Base-by-base conservation (phyloP, 352 stramenopile species). In the Phytopythium aichiense region DNA sequence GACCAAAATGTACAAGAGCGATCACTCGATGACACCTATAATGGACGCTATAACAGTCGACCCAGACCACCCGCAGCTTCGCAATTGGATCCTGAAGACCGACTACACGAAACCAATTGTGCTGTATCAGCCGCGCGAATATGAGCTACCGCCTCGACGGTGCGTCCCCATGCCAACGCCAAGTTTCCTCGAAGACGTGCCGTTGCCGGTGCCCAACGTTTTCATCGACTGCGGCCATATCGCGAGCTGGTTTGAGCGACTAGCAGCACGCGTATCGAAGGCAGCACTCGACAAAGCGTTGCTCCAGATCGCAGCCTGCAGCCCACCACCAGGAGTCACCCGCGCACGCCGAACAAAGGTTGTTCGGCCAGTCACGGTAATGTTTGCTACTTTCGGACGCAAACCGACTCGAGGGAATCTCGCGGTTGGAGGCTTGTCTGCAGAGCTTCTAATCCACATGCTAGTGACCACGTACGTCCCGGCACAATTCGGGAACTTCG, bases 401-500 rank as follows among this genome's bases (percentile, higher is more conserved):
- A 97, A 97, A 56, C 65, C 85, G 12, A 89, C 84, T 0, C 75
- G 68, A 11, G 84, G 84, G 8, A 96, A 95, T 64, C 31, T 96
- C 51, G 92, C 85, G 1, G 69, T 97, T 2, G 92, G 91, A 23
- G 91, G 94, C 0, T 71, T 98, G 31, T 78, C 76, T 1, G 83
- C 86, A 2, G 79, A 97, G 65, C 65, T 98, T 30, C 71, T 95
- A 13, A 93, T 98, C 40, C 93, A 92, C 65, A 85, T 97, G 83
- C 81, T 96, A 33, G 89, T 98, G 13, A 97, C 85, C 8, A 98
- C 92, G 31, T 94, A 93, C 64, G 76, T 98, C 20, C 89, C 91
- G 1, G 88, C 92, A 0, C 94, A 98, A 64, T 98, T 97, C 63
- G 93, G 91, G 63, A 91, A 96, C 65, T 95, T 97, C 23, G 76